Conservation (phyloP, 2,329 filamentous ascomycete genomes). For the Epicoccum nigrum region DNA sequence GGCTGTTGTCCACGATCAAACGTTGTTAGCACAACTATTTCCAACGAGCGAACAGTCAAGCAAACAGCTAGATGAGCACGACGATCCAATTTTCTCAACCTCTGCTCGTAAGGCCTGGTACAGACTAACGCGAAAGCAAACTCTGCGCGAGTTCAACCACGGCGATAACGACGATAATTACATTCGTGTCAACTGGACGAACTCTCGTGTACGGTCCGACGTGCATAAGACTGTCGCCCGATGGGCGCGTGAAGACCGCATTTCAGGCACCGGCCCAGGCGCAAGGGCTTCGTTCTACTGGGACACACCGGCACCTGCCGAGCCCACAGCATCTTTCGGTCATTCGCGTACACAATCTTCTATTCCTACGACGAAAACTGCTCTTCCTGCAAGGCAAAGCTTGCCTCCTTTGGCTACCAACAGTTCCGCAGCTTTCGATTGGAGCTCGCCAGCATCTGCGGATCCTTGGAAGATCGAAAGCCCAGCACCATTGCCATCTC, state of each 20-base stretch:
- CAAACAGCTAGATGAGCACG: slow-evolving; percentile 26
- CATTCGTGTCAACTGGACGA: slow-evolving; percentile 46
- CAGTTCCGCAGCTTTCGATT: slow-evolving; percentile 40
- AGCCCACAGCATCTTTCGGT: slow-evolving; percentile 17
- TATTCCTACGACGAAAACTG: slow-evolving; percentile 22
- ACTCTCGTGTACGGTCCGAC: slow-evolving; percentile 42
- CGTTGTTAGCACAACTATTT: slow-evolving; percentile 38
- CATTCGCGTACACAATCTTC: slow-evolving; percentile 37
- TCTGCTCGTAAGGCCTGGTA: slow-evolving; percentile 50
- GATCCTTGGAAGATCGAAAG: slow-evolving; percentile 31
- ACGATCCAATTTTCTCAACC: slow-evolving; percentile 43
- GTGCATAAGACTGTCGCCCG: slow-evolving; percentile 43
- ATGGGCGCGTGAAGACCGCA: slow-evolving; percentile 48
- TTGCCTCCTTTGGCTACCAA: slow-evolving; percentile 30
- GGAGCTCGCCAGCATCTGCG: slow-evolving; percentile 39
- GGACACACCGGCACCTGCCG: slow-evolving; percentile 38
- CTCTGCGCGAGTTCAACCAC: slow-evolving; percentile 47
- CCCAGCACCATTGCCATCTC: slow-evolving; percentile 18
- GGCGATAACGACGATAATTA: slow-evolving; percentile 45
- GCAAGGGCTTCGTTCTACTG: slow-evolving; percentile 47
- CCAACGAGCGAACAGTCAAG: slow-evolving; percentile 12
- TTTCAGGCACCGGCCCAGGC: slow-evolving; percentile 44
- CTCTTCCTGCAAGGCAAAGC: slow-evolving; percentile 25
- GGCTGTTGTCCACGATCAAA: slow-evolving; percentile 21
- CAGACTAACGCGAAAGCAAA: slow-evolving; percentile 47